phyloP scores from a whole-genome alignment of 352 stramenopile species.

The Thalassiosira hispida region DNA sequence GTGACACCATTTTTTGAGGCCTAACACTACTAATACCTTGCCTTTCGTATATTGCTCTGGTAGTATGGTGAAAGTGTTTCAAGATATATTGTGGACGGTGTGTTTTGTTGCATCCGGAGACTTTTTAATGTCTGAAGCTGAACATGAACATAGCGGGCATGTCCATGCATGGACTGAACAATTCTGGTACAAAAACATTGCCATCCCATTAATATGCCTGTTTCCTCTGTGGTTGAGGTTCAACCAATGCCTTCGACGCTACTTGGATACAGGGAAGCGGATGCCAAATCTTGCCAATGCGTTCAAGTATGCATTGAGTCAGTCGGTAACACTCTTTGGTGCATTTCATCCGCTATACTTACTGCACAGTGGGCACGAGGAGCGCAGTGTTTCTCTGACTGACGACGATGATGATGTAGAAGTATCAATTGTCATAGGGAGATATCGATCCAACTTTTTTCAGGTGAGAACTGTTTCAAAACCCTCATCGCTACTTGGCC shows the following conservation, averaged over 20 bases:
- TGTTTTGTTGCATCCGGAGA: constrained; percentile 95
- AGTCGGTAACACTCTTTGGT: constrained; percentile 87
- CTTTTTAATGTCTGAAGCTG: constrained; percentile 86
- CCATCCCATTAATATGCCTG: constrained; percentile 94
- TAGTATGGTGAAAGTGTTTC: constrained; percentile 83
- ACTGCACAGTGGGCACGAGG: constrained; percentile 44
- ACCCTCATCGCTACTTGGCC: neutral
- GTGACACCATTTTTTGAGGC: neutral
- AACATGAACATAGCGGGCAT: constrained; percentile 71
- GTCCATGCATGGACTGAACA: constrained; percentile 79
- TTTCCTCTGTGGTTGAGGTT: constrained; percentile 96
- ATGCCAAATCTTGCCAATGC: constrained; percentile 95
- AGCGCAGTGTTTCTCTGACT: constrained; percentile 36
- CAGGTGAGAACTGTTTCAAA: constrained; percentile 19
- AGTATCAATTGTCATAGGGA: constrained; percentile 22
- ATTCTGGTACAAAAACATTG: constrained; percentile 93
- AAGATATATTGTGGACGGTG: constrained; percentile 90
- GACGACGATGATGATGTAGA: constrained; percentile 21
- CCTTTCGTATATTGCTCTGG: neutral
- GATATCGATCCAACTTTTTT: constrained; percentile 40
- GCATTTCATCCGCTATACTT: constrained; percentile 87
- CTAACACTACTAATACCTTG: neutral
- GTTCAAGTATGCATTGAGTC: constrained; percentile 91
- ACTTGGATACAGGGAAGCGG: constrained; percentile 93
- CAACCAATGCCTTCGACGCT: constrained; percentile 94